Conservation (phyloP, 163 green algal genomes). For the Chloroidium sp. region DNA sequence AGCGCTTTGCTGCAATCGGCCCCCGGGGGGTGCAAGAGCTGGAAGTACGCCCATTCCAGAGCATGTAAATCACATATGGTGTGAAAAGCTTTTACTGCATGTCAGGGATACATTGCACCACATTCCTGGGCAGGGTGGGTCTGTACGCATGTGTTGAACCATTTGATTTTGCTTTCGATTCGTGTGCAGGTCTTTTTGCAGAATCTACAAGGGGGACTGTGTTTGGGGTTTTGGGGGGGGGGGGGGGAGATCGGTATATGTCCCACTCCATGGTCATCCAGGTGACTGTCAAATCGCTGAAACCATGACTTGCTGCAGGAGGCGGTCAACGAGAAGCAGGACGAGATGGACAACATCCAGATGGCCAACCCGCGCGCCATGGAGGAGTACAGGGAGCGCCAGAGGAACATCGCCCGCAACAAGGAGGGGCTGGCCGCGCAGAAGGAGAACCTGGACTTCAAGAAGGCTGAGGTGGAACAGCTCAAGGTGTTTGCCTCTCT, state of each 20-base stretch:
- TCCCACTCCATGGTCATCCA: no score
- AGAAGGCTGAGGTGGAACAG: not conserved
- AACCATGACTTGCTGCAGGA: slow-evolving; percentile 8
- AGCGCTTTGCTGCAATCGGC: not conserved
- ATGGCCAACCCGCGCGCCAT: slow-evolving; percentile 62
- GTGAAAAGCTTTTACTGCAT: no score
- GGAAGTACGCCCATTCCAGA: no score
- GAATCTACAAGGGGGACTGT: no score
- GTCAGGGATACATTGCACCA: no score
- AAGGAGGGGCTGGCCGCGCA: slow-evolving; percentile 3
- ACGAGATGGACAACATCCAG: slow-evolving; percentile 40
- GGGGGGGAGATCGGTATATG: no score
- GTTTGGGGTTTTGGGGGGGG: no score
- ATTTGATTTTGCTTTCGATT: no score
- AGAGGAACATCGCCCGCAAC: slow-evolving; percentile 7
- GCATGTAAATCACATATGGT: no score
- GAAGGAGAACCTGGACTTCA: slow-evolving; percentile 5
- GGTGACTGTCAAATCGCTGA: not conserved
- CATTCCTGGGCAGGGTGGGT: no score
- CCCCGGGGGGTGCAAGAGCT: not conserved
- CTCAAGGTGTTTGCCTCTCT: not conserved
- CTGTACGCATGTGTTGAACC: no score
- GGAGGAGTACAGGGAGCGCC: slow-evolving; percentile 46
- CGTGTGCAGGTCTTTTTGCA: no score
- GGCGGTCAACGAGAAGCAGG: slow-evolving; percentile 6